These are phyloP conservation scores for Trichophyton mentagrophytes DNA, from an alignment of 2,329 filamentous ascomycete species.

Conservation along the genomic window DNA sequence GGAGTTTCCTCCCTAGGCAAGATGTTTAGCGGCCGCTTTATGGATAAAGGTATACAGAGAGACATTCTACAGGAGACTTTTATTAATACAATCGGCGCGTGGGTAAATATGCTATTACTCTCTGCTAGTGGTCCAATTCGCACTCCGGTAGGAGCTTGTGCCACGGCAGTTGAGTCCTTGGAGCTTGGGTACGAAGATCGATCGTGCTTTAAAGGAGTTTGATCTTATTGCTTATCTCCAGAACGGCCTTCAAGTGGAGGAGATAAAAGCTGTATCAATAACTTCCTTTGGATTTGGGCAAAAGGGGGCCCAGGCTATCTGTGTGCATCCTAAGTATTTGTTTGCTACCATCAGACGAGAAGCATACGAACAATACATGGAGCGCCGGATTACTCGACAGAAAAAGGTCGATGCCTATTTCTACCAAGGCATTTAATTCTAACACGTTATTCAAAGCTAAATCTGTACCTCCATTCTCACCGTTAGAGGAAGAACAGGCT, in stretches of 20 bases:
- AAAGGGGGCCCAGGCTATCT: slow-evolving; percentile 30
- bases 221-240: slow-evolving; percentile 26
- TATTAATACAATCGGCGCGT: slow-evolving; percentile 25
- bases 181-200: slow-evolving; percentile 27
- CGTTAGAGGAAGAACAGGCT: not conserved
- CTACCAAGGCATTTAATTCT: not conserved
- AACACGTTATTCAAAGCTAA: slow-evolving; percentile 5
- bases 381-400: not conserved
- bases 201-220: slow-evolving; percentile 19
- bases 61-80: slow-evolving; percentile 28
- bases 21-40: slow-evolving; percentile 22
- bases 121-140: slow-evolving; percentile 23
- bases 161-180: slow-evolving; percentile 27
- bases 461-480: not conserved
- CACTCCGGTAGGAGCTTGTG: slow-evolving; percentile 29
- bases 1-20: slow-evolving; percentile 17
- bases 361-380: not conserved
- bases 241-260: slow-evolving; percentile 14
- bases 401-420: not conserved
- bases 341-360: not conserved
- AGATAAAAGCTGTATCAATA: slow-evolving; percentile 27
- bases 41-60: slow-evolving; percentile 22
- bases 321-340: slow-evolving; percentile 26
- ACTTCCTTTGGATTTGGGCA: slow-evolving; percentile 37
- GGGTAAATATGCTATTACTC: slow-evolving; percentile 35